These are phyloP conservation scores for Cyclotella baltica DNA, from an alignment of 108 stramenopile genomes.

Conservation along the genomic window DNA sequence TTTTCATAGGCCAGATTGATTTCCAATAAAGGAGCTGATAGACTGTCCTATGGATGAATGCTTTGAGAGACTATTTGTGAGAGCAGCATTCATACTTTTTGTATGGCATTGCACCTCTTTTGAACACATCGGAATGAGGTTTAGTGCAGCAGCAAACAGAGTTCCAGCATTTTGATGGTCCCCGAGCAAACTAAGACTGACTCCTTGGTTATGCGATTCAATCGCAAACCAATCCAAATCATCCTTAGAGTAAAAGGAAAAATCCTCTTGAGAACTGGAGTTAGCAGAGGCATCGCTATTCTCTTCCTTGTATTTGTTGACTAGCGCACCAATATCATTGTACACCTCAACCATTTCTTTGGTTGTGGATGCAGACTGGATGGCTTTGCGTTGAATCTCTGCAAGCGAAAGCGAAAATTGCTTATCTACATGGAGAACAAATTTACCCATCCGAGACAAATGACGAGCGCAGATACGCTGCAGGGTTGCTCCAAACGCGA, in stretches of 20 bases:
- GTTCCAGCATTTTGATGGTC: constrained; percentile 35
- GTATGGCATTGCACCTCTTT: constrained; percentile 36
- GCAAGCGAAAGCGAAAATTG: constrained; percentile 30
- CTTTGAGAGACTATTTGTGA: constrained; percentile 16
- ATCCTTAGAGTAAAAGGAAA: constrained; percentile 24
- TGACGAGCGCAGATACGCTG: constrained; percentile 10
- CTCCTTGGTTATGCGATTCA: constrained; percentile 50
- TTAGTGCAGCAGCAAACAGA: constrained; percentile 38
- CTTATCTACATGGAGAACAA: constrained; percentile 25
- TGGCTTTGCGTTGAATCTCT: constrained; percentile 46
- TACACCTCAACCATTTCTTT: constrained; percentile 40
- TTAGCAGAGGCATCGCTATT: neutral
- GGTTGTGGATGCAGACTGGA: constrained; percentile 33
- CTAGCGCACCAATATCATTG: constrained; percentile 38
- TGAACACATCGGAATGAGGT: constrained; percentile 35
- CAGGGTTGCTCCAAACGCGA: constrained; percentile 24
- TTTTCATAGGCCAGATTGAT: neutral
- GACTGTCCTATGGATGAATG: constrained; percentile 7
- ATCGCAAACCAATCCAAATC: constrained; percentile 54
- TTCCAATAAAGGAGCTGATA: constrained; percentile 17
- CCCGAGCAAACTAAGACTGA: constrained; percentile 37
- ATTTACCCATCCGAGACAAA: constrained; percentile 22
- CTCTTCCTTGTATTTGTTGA: constrained; percentile 26
- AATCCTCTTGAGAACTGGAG: neutral
- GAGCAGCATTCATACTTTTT: constrained; percentile 21